Base-by-base conservation (phyloP, 305 asterid species). In the Solanum chacoense region DNA sequence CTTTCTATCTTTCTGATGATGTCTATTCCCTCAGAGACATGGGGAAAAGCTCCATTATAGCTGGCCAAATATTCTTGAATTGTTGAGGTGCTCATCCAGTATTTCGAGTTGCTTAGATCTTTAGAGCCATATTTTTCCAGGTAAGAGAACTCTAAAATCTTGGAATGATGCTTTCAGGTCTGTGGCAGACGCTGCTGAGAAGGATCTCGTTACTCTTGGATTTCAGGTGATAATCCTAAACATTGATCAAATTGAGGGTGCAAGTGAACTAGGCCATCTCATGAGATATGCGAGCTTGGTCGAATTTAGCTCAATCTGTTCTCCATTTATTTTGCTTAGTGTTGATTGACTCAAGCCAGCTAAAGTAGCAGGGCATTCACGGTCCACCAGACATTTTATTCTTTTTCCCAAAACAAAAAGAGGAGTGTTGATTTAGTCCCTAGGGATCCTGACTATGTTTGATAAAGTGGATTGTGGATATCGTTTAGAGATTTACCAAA, bases 11-110 rank as follows among this genome's bases (percentile, higher is more conserved):
- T 28, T 67, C 7, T 87, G 18, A n/a, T 50, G 85, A 83, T 74
- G 65, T 69, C 3, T 76, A 78, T 85, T 88, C 86, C 91, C 89
- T 90, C 97, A 97, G 99, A 95, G 99, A 94, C 96, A 94, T 90
- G 99, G 99, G 71, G 99, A 97, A 93, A 97, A 94, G 93, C 93
- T 97, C 93, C 93, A 88, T 91, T 92, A 95, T 91, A 97, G 99
- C 92, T 97, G 99, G 99, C 94, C 96, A 85, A 90, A 91, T 90
- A 97, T 97, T 92, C 98, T 97, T 87, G 98, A 94, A 90, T 86
- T 95, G 94, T 90, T 97, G 89, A 97, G 99, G 99, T 96, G 88
- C 84, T 79, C 88, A 72, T 87, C 89, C 88, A 55, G 86, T 83
- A 32, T 22, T 29, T 26, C 16, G 14, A 32, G 20, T 40, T 74